phyloP scores from a whole-genome alignment of 208 protist species.

The Leishmania major region DNA sequence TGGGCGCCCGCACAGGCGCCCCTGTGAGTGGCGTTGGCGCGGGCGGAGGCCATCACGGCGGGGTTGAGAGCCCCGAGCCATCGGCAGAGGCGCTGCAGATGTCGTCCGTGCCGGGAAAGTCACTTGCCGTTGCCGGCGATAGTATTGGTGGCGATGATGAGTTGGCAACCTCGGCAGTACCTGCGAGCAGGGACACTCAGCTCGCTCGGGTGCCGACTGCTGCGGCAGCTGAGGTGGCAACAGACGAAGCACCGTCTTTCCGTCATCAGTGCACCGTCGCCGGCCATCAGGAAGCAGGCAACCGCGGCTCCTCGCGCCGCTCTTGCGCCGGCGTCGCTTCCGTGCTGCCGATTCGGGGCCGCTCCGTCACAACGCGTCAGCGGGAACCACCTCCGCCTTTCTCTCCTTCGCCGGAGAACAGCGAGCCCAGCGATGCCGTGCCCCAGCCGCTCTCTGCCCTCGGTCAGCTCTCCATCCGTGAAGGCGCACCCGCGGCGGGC shows the following conservation, averaged over 20 bases:
- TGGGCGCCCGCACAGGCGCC: constrained; percentile 10
- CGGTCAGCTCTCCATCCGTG: background rate
- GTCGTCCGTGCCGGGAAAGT: too few species aligned
- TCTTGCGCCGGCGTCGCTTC: background rate
- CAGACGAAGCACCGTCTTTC: background rate
- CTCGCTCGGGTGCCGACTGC: background rate
- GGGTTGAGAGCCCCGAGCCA: background rate
- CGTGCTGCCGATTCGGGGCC: constrained; percentile 16
- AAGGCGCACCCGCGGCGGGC: background rate
- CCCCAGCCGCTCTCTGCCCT: background rate
- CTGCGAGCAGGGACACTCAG: background rate
- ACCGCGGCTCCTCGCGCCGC: background rate
- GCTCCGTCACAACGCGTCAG: constrained; percentile 11
- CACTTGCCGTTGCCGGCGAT: background rate
- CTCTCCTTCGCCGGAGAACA: background rate
- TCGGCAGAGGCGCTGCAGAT: background rate
- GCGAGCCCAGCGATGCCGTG: background rate
- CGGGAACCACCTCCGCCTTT: constrained; percentile 3
- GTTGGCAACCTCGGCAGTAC: background rate
- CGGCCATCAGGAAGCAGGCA: background rate
- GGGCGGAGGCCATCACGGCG: background rate
- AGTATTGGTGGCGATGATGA: background rate
- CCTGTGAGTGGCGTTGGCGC: background rate
- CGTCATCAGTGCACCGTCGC: background rate
- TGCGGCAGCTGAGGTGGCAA: background rate